These are phyloP conservation scores for Apiospora arundinis DNA, from an alignment of 2,329 filamentous ascomycete species.

Conservation along the genomic window DNA sequence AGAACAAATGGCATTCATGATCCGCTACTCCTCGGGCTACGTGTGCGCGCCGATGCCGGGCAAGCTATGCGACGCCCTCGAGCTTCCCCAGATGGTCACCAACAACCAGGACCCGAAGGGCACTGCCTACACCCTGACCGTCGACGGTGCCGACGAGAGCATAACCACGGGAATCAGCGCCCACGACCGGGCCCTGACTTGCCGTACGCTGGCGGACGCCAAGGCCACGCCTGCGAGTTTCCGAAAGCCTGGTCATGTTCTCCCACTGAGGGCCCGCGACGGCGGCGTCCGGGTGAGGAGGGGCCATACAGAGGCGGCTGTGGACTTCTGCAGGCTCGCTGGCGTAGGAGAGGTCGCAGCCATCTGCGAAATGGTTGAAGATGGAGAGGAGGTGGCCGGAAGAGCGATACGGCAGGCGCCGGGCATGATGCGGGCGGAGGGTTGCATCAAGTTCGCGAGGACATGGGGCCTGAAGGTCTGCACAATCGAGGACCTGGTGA, in stretches of 20 bases:
- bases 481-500: conserved; percentile 90
- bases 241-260: conserved; percentile 85
- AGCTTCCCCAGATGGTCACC: conserved; percentile 88
- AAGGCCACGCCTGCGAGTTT: conserved; percentile 65
- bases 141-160: conserved; percentile 76
- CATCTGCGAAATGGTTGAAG: conserved; percentile 91
- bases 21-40: conserved; percentile 88
- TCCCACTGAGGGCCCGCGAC: conserved; percentile 79
- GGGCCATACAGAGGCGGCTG: conserved; percentile 92
- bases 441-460: conserved; percentile 85
- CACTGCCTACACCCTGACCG: conserved; percentile 91
- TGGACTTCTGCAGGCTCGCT: conserved; percentile 87
- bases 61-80: conserved; percentile 70
- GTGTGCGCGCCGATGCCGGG: conserved; percentile 87
- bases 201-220: conserved; percentile 76
- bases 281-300: conserved; percentile 81
- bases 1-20: conserved; percentile 93
- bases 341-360: conserved; percentile 79
- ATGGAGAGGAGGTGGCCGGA: conserved; percentile 76
- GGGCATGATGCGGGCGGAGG: conserved; percentile 93
- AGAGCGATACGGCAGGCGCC: conserved; percentile 68
- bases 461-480: conserved; percentile 91
- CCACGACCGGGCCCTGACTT: conserved; percentile 83
- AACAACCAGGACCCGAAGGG: conserved; percentile 79
- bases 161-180: conserved; percentile 92